Percentiles rank a stretch among this genome's conserved stretches.
Conservation (phyloP, 164 flowering plant species). For the Warburgia ugandensis region DNA sequence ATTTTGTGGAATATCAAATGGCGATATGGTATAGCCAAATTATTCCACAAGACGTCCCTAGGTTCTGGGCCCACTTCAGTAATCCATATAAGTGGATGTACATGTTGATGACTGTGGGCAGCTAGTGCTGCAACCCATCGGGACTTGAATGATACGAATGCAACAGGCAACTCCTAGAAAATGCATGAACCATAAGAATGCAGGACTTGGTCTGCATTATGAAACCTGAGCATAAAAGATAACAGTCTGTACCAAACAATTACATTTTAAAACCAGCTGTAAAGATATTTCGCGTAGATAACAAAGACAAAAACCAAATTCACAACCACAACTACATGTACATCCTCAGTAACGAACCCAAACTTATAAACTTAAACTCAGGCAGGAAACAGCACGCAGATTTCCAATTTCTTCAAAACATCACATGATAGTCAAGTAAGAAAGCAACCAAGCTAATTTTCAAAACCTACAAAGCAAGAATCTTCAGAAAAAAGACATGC, state of each 20-base stretch:
- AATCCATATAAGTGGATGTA: slow-evolving; percentile 69
- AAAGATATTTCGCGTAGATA: too few species aligned
- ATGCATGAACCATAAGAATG: background rate
- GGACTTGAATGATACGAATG: slow-evolving; percentile 78
- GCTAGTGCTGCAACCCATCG: slow-evolving; percentile 67
- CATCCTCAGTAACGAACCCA: too few species aligned
- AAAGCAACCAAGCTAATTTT: too few species aligned
- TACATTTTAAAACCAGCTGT: too few species aligned
- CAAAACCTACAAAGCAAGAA: too few species aligned
- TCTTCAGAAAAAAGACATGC: too few species aligned
- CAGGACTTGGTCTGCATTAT: background rate
- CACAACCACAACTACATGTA: too few species aligned
- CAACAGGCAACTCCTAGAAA: slow-evolving; percentile 77
- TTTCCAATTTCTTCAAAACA: too few species aligned
- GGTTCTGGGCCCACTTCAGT: slow-evolving; percentile 91
- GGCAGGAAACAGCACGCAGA: too few species aligned
- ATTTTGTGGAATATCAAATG: slow-evolving; percentile 40
- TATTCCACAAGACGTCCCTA: slow-evolving; percentile 77
- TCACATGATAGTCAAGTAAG: too few species aligned
- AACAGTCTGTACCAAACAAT: background rate
- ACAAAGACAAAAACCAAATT: too few species aligned
- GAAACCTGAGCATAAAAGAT: background rate
- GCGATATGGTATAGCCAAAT: slow-evolving; percentile 42
- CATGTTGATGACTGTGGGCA: slow-evolving; percentile 75
- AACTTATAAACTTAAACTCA: too few species aligned